Evolutionary conservation across 1,284 basidiomycete genomes (phyloP).

Genomic region (Malassezia sympodialis): DNA sequence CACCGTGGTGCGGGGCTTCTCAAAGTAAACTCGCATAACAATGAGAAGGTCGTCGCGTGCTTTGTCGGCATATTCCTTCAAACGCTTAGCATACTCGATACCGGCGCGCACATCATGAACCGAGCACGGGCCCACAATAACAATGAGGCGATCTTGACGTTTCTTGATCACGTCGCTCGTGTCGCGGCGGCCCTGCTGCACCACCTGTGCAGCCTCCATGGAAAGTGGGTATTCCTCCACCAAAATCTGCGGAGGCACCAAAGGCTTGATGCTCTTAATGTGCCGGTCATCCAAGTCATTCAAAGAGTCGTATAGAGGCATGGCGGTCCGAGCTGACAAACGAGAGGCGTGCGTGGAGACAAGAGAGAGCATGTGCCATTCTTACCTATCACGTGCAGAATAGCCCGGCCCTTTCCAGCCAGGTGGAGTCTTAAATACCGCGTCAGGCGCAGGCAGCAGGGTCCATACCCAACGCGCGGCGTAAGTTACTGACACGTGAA

Average conservation of each 20-base stretch:
- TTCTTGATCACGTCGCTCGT: conserved; percentile 39
- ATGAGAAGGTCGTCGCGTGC: conserved; percentile 81
- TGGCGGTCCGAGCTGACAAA: background rate
- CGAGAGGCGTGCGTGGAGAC: background rate
- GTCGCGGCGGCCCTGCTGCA: conserved; percentile 28
- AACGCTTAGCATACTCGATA: conserved; percentile 42
- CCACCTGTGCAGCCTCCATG: conserved; percentile 30
- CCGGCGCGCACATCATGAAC: conserved; percentile 45
- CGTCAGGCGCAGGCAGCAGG: background rate
- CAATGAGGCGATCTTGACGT: conserved; percentile 41
- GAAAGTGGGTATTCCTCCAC: conserved; percentile 43
- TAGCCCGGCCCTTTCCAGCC: background rate
- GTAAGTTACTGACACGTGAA: background rate
- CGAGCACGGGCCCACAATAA: conserved; percentile 44
- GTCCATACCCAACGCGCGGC: background rate
- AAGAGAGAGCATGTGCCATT: background rate
- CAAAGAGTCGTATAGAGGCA: conserved; percentile 23
- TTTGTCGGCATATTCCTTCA: conserved; percentile 68
- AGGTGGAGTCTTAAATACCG: conserved; percentile 1
- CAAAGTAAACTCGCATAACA: conserved; percentile 59
- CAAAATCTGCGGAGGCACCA: conserved; percentile 43
- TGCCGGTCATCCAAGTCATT: conserved; percentile 44
- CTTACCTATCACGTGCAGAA: background rate
- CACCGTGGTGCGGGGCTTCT: conserved; percentile 65
- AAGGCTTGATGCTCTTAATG: conserved; percentile 42